Percentiles rank a stretch among this genome's conserved stretches.
These are phyloP conservation scores for Candida labiduridarum DNA, from an alignment of 1,139 yeast species.

Conservation along the genomic window DNA sequence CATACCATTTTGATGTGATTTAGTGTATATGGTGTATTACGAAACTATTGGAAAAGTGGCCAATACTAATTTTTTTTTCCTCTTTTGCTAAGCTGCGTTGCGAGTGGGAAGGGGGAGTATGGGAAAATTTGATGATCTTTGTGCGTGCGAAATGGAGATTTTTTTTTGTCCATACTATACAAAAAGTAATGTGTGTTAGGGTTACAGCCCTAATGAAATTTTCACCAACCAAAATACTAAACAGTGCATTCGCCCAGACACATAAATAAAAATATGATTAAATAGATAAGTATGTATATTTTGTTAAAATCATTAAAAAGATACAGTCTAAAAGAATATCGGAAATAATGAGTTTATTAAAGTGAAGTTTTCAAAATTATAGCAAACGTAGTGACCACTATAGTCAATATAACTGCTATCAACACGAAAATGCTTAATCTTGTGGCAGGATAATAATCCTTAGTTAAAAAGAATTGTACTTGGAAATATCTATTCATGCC, in stretches of 20 bases:
- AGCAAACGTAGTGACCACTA: constrained; percentile 26
- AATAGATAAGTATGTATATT: no score
- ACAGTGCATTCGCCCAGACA: no score
- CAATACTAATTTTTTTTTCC: constrained; percentile 6
- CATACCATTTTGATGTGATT: constrained; percentile 27
- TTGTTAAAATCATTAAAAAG: not conserved
- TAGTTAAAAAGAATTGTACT: constrained; percentile 32
- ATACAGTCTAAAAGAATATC: not conserved
- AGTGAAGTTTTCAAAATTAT: constrained; percentile 21
- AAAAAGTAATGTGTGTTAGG: constrained; percentile 5
- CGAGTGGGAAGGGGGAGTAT: not conserved
- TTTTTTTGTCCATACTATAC: not conserved
- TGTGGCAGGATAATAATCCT: constrained; percentile 34
- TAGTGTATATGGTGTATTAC: constrained; percentile 15
- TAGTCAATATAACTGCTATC: constrained; percentile 22
- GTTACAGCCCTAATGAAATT: constrained; percentile 6
- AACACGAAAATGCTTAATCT: constrained; percentile 26
- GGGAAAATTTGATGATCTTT: constrained; percentile 5
- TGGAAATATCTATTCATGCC: constrained; percentile 39
- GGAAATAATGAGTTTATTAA: not conserved
- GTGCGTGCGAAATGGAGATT: constrained; percentile 2
- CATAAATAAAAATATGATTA: no score
- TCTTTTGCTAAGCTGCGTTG: not conserved
- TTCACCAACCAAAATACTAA: no score
- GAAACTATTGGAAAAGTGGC: constrained; percentile 2